A percentile compares a stretch with the other conserved stretches of the same genome.
phyloP scores from a whole-genome alignment of 495 filamentous ascomycete species.

The Penicillium verhagenii region DNA sequence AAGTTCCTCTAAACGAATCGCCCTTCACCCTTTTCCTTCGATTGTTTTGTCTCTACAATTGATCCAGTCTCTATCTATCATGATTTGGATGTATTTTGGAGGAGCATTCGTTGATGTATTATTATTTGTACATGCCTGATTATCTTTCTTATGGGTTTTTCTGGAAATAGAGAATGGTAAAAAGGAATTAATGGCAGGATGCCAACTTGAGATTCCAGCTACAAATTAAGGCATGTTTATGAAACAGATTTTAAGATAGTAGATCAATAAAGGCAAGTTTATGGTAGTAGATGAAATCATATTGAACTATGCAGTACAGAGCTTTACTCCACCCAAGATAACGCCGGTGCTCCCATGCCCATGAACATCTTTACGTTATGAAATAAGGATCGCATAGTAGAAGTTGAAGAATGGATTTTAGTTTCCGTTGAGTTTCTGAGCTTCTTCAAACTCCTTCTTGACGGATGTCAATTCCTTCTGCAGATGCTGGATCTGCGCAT shows the following conservation, averaged over 20 bases:
- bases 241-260: neutral
- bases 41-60: conserved; percentile 1
- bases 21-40: conserved; percentile 1
- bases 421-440: conserved; percentile 53
- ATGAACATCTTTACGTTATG: conserved; percentile 14
- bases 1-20: conserved; percentile 63
- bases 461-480: conserved; percentile 77
- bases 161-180: conserved; percentile 16
- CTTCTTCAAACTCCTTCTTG: conserved; percentile 75
- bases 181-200: conserved; percentile 13
- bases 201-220: conserved; percentile 1
- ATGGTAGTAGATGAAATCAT: conserved; percentile 10
- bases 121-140: conserved; percentile 29
- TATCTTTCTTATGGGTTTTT: conserved; percentile 22
- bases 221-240: neutral
- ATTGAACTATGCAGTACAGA: conserved; percentile 30
- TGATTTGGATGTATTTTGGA: conserved; percentile 2
- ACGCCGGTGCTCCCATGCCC: conserved; percentile 31
- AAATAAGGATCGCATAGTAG: conserved; percentile 10
- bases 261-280: neutral
- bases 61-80: conserved; percentile 11
- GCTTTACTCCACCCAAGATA: conserved; percentile 16
- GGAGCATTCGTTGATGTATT: conserved; percentile 8
- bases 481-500: conserved; percentile 80
- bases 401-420: conserved; percentile 4